Percentiles rank a stretch among this genome's conserved stretches.
Conservation (phyloP, 2,329 filamentous ascomycete genomes). For the Verticillium longisporum region DNA sequence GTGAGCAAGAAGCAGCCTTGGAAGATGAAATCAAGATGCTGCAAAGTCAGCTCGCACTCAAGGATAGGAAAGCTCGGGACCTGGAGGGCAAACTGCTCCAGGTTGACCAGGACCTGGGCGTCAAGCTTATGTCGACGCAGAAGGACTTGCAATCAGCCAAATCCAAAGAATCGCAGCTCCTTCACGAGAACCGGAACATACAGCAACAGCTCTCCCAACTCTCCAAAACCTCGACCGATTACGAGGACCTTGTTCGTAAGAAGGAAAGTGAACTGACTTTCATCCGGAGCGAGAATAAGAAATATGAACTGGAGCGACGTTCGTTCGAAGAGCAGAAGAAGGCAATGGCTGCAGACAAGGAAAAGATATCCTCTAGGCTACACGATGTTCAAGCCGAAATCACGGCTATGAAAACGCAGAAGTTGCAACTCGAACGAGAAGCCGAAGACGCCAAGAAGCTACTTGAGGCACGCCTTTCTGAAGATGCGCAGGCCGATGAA, state of each 20-base stretch:
- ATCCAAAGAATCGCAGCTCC: constrained; percentile 67
- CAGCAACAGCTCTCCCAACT: constrained; percentile 81
- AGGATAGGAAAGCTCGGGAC: constrained; percentile 84
- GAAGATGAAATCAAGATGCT: constrained; percentile 85
- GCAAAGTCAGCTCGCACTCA: constrained; percentile 79
- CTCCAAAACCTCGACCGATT: constrained; percentile 86
- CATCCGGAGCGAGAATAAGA: constrained; percentile 77
- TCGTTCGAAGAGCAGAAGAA: constrained; percentile 74
- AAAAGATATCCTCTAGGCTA: constrained; percentile 67
- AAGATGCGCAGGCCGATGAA: constrained; percentile 78
- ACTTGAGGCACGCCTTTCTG: constrained; percentile 80
- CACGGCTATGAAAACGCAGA: constrained; percentile 78
- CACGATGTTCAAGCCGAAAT: constrained; percentile 83
- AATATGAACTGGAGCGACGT: constrained; percentile 73
- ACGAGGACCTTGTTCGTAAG: constrained; percentile 85
- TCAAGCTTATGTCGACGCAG: constrained; percentile 70
- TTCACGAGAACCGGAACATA: constrained; percentile 74
- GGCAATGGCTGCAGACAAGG: constrained; percentile 66
- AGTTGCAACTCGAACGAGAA: constrained; percentile 78
- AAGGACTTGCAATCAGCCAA: constrained; percentile 74
- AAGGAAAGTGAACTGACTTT: constrained; percentile 92
- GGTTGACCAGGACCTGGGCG: constrained; percentile 80
- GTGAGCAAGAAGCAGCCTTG: constrained; percentile 68
- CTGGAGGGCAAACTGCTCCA: constrained; percentile 78
- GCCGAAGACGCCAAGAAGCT: constrained; percentile 80